Evolutionary conservation across 139 green algal species (phyloP), one percentile per base, ranked within the genome.

Genomic region (Trebouxia sp.): DNA sequence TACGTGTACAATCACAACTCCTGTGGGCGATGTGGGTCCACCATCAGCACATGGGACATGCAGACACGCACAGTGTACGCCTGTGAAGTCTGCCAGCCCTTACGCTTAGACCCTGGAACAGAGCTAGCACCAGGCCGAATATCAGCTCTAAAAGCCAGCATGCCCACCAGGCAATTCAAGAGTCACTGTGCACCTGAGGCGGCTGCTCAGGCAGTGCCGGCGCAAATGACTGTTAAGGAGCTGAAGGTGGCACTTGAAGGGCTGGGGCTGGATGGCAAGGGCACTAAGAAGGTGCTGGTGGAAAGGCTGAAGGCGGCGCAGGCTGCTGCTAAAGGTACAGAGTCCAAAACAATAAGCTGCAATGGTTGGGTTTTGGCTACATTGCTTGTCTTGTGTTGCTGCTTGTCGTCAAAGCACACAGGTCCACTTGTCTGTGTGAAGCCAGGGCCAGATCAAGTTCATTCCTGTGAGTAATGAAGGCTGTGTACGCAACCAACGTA

Each of bases 1-100:
- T 97, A 97, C 86, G 91, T 96, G 48, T 97, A 97, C 88, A 97
- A 97, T 82, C 93, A 97, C 50, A 51, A 50, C 8, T 45, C 22
- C 26, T 97, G 94, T 76, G 92, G 92, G 14, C 66, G 88, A 20
- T 97, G 94, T 85, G 85, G 85, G 53, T 80, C 82, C 14, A 41
- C 30, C 5, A 83, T 96, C 4, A 65, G 55, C 32, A 89, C 86
- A 0, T 97, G 94, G 94, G 85, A 91, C 81, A 96, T 97, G 91
- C 86, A 88, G 2, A 76, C 48, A 2, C 81, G 94, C 38, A 96
- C 87, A 0, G 88, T 90, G 38, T 97, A 97, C 80, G 84, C 83
- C 75, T 97, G 94, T 83, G 72, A 85, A 39, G 88, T 65, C 5
- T 96, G 92, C 85, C 92, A 96, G 89, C 84, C 83, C 42, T 67